These are phyloP conservation scores for Colletotrichum gigasporum DNA, from an alignment of 2,329 filamentous ascomycete genomes.

Conservation along the genomic window DNA sequence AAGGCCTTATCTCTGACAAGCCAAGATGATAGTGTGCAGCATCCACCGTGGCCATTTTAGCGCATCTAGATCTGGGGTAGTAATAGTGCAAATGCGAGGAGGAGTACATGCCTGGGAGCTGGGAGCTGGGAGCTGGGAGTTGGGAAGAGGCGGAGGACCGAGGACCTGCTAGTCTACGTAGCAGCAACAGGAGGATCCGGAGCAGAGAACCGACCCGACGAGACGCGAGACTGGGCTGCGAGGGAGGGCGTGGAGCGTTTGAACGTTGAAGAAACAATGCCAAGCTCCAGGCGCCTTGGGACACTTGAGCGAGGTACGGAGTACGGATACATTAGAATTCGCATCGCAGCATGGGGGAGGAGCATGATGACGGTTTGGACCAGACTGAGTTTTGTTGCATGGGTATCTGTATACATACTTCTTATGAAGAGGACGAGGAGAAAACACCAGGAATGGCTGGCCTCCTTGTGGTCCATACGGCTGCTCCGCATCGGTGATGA, in stretches of 20 bases:
- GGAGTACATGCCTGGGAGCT: too few species aligned
- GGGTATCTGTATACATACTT: background rate
- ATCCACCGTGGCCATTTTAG: too few species aligned
- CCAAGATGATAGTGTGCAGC: too few species aligned
- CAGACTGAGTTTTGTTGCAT: background rate
- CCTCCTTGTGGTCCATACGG: background rate
- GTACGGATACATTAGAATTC: background rate
- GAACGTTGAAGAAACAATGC: constrained; percentile 3
- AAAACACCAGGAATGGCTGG: constrained; percentile 7
- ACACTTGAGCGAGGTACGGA: background rate
- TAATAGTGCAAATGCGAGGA: too few species aligned
- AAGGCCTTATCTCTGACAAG: too few species aligned
- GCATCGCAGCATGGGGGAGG: background rate
- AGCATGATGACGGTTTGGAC: background rate
- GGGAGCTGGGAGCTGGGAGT: too few species aligned
- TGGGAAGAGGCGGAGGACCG: too few species aligned
- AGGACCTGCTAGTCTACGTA: too few species aligned
- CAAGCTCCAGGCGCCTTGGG: constrained; percentile 3
- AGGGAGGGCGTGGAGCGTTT: background rate
- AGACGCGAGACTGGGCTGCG: background rate
- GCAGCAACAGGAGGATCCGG: background rate
- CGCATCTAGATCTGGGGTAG: constrained; percentile 3
- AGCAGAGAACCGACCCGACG: background rate
- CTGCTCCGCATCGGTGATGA: background rate
- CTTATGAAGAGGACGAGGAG: background rate